Evolutionary conservation across 176 grass and related monocot species (phyloP).

Genomic region (Juncus effusus): DNA sequence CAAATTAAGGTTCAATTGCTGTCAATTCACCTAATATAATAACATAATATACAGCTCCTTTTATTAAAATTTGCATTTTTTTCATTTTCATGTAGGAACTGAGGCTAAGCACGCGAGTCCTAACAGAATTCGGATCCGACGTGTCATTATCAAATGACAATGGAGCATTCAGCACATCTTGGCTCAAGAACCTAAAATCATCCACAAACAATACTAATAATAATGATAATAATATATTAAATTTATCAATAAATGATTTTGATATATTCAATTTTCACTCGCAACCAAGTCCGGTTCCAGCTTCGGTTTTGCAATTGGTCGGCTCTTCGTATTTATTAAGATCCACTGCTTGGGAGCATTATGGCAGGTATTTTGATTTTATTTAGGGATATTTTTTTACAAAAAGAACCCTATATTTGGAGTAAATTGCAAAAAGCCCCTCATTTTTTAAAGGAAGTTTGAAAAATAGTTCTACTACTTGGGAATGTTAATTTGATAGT

Average conservation of each 20-base stretch:
- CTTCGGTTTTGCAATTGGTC: slow-evolving; percentile 80
- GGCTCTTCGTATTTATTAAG: slow-evolving; percentile 74
- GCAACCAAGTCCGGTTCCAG: slow-evolving; percentile 76
- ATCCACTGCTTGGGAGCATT: slow-evolving; percentile 91
- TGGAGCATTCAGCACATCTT: slow-evolving; percentile 91
- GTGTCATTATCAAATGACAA: slow-evolving; percentile 68
- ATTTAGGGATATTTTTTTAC: no score
- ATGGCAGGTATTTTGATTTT: slow-evolving; percentile 59
- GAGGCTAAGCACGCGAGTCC: slow-evolving; percentile 61
- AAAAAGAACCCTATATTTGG: no score
- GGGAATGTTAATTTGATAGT: no score
- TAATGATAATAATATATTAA: slow-evolving; percentile 26
- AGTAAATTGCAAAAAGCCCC: no score
- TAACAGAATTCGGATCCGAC: slow-evolving; percentile 78
- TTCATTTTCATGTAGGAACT: slow-evolving; percentile 51
- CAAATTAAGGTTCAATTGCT: background rate
- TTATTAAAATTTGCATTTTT: background rate
- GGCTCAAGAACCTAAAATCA: slow-evolving; percentile 65
- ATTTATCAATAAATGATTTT: slow-evolving; percentile 59
- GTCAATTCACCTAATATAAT: background rate
- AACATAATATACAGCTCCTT: background rate
- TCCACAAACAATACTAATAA: slow-evolving; percentile 36
- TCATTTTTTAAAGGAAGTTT: no score
- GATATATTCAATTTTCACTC: slow-evolving; percentile 72
- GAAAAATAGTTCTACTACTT: no score